These are phyloP conservation scores for Dictyostelium discoideum DNA, from an alignment of 78 protist species.

Conservation along the genomic window dicty_2.7 NC_007091.3:3632001-3632500, in stretches of 20 bases:
- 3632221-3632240: neutral
- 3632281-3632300: neutral
- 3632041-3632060: neutral
- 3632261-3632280: neutral
- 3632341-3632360: neutral
- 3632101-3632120: no score
- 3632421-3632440: neutral
- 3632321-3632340: neutral
- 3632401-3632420: neutral
- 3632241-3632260: neutral
- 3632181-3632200: constrained; percentile 5
- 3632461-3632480: neutral
- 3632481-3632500: neutral
- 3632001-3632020: neutral
- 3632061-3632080: no score
- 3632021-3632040: neutral
- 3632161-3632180: neutral
- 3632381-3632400: neutral
- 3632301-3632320: constrained; percentile 10
- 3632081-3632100: no score
- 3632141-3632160: neutral
- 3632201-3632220: constrained; percentile 5
- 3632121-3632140: no score
- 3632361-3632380: constrained; percentile 2
- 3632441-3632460: neutral